Evolutionary conservation across 1,284 basidiomycete species (phyloP).

Genomic region (Coriolopsis trogii): DNA sequence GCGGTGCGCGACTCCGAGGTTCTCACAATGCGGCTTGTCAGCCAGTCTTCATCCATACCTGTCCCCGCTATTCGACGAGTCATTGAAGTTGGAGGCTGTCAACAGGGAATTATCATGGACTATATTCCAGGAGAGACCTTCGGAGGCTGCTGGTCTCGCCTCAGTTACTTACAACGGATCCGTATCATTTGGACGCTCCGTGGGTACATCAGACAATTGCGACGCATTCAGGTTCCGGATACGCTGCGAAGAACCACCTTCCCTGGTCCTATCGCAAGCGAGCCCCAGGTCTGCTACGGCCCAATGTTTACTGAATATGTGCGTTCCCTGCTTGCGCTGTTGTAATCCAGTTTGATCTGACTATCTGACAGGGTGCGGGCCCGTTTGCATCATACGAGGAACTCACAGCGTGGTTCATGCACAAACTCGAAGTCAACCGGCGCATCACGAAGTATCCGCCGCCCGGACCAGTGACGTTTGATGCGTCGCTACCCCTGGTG

Average conservation of each 20-base stretch:
- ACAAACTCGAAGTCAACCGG: conserved; percentile 6
- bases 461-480: conserved; percentile 16
- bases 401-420: conserved; percentile 16
- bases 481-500: conserved; percentile 32
- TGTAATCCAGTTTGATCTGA: not conserved
- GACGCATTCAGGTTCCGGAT: conserved; percentile 1
- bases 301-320: conserved; percentile 3
- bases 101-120: conserved; percentile 27
- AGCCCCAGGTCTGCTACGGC: conserved; percentile 3
- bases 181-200: conserved; percentile 33
- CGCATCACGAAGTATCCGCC: not conserved
- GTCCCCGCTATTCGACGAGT: conserved; percentile 10
- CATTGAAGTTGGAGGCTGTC: not conserved
- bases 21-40: conserved; percentile 7
- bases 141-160: conserved; percentile 26
- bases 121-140: conserved; percentile 31
- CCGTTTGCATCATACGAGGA: conserved; percentile 19
- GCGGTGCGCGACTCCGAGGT: conserved; percentile 1
- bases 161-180: conserved; percentile 28
- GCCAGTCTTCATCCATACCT: conserved; percentile 9
- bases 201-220: conserved; percentile 34
- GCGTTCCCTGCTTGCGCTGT: not conserved
- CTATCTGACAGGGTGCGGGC: conserved; percentile 6
- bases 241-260: not conserved
- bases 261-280: conserved; percentile 18